phyloP scores from a whole-genome alignment of 371 early-diverging fungal genomes.

The Gilbertella persicaria region DNA sequence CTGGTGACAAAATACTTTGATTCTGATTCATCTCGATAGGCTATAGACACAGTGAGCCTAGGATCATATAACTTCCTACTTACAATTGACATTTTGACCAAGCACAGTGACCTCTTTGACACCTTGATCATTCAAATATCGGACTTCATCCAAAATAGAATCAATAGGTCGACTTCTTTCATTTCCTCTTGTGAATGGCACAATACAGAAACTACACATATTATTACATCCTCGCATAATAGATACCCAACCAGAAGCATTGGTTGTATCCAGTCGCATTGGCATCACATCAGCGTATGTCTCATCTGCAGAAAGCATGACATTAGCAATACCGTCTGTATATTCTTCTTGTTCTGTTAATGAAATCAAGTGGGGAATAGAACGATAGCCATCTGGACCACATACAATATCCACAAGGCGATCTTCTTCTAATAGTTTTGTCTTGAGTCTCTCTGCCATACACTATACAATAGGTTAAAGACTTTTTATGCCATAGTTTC shows the following conservation, averaged over 20 bases:
- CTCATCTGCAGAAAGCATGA: constrained; percentile 83
- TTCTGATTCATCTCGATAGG: constrained; percentile 71
- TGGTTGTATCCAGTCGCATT: constrained; percentile 63
- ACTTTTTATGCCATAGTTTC: background rate
- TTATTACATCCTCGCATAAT: constrained; percentile 87
- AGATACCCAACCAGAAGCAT: constrained; percentile 67
- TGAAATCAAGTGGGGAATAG: constrained; percentile 72
- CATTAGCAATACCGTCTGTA: constrained; percentile 73
- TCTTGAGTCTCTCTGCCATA: constrained; percentile 81
- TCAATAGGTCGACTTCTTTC: constrained; percentile 77
- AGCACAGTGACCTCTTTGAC: constrained; percentile 76
- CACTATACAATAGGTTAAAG: constrained; percentile 24
- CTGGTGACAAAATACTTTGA: constrained; percentile 46
- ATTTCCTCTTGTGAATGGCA: constrained; percentile 72
- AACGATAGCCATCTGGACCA: constrained; percentile 81
- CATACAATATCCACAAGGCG: constrained; percentile 79
- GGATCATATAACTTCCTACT: background rate
- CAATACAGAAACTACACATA: constrained; percentile 84
- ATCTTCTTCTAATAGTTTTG: constrained; percentile 70
- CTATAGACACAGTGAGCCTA: constrained; percentile 8
- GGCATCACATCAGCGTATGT: constrained; percentile 85
- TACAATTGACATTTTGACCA: constrained; percentile 83
- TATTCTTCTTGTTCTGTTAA: constrained; percentile 65
- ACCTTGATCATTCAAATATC: constrained; percentile 66
- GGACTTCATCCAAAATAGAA: constrained; percentile 71